Percentiles rank a stretch among this genome's conserved stretches.
Conservation (phyloP, 495 filamentous ascomycete species). For the Xylaria castorea region DNA sequence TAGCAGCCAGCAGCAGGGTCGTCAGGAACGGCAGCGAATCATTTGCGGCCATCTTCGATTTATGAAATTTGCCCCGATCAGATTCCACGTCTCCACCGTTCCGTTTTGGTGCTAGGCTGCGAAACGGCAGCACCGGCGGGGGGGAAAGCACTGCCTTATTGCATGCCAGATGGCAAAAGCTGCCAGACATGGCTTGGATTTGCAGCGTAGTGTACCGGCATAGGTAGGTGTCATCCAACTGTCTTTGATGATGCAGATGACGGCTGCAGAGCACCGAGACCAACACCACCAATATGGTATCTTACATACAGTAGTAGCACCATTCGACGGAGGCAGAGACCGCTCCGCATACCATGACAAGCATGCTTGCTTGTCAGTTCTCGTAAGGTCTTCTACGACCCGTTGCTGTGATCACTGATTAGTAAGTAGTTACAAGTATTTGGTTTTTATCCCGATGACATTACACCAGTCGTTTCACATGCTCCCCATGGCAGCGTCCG, state of each 20-base stretch:
- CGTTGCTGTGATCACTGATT: not conserved
- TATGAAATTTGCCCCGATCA: slow-evolving; percentile 18
- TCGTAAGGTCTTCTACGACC: not conserved
- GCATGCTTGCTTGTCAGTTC: not conserved
- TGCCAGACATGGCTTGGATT: not conserved
- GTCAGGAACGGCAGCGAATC: slow-evolving; percentile 12
- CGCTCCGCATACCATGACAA: not conserved
- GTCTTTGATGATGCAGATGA: slow-evolving; percentile 1
- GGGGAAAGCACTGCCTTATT: not conserved
- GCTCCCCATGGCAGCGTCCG: not conserved
- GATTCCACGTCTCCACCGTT: slow-evolving; percentile 7
- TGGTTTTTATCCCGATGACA: no score
- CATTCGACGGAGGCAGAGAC: no score
- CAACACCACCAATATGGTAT: not conserved
- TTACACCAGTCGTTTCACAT: not conserved
- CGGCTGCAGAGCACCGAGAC: not conserved
- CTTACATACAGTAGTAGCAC: no score
- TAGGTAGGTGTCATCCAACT: slow-evolving; percentile 2
- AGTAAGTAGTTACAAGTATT: not conserved
- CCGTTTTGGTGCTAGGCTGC: slow-evolving; percentile 5
- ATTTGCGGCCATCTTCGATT: slow-evolving; percentile 16
- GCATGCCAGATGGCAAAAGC: slow-evolving; percentile 13
- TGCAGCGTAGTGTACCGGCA: not conserved
- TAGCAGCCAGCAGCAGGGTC: slow-evolving; percentile 2
- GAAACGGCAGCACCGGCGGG: not conserved